Conservation (phyloP, 2,329 filamentous ascomycete genomes). For the Xylariaceae sp. region DNA sequence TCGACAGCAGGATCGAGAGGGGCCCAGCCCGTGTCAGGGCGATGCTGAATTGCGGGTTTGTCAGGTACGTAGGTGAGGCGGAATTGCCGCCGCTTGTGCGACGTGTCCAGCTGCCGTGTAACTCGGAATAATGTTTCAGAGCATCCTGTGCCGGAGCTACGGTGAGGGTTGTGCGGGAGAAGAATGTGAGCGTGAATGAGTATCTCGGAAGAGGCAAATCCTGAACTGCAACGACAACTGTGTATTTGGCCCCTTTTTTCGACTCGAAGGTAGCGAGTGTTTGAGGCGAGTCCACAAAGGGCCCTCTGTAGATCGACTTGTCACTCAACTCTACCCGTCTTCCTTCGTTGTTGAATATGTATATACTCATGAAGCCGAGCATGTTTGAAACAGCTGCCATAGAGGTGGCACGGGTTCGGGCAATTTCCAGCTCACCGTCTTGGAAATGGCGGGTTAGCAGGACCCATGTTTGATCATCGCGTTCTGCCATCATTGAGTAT, state of each 20-base stretch:
- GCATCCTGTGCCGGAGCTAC: conserved; percentile 60
- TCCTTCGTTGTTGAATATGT: conserved; percentile 71
- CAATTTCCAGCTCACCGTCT: conserved; percentile 60
- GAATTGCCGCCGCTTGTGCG: conserved; percentile 83
- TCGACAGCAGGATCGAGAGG: conserved; percentile 72
- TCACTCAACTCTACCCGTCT: conserved; percentile 72
- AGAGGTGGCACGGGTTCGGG: conserved; percentile 40
- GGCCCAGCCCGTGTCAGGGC: conserved; percentile 54
- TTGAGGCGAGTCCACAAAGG: conserved; percentile 93
- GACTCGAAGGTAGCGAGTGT: conserved; percentile 75
- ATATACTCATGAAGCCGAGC: conserved; percentile 83
- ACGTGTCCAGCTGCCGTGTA: conserved; percentile 69
- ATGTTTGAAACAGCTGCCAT: conserved; percentile 48
- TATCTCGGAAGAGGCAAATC: conserved; percentile 71
- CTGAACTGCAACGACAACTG: conserved; percentile 73
- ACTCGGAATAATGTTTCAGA: conserved; percentile 57
- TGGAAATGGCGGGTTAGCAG: conserved; percentile 84
- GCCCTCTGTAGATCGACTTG: conserved; percentile 67
- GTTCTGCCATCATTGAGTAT: conserved; percentile 63
- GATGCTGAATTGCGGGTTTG: conserved; percentile 84
- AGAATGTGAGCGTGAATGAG: conserved; percentile 83
- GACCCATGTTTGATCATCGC: conserved; percentile 71
- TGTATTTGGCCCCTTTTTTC: conserved; percentile 42
- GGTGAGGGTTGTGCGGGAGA: conserved; percentile 63
- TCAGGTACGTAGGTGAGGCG: conserved; percentile 70